Evolutionary conservation across 1,284 basidiomycete genomes (phyloP).

Genomic region (Pisolithus thermaeus): DNA sequence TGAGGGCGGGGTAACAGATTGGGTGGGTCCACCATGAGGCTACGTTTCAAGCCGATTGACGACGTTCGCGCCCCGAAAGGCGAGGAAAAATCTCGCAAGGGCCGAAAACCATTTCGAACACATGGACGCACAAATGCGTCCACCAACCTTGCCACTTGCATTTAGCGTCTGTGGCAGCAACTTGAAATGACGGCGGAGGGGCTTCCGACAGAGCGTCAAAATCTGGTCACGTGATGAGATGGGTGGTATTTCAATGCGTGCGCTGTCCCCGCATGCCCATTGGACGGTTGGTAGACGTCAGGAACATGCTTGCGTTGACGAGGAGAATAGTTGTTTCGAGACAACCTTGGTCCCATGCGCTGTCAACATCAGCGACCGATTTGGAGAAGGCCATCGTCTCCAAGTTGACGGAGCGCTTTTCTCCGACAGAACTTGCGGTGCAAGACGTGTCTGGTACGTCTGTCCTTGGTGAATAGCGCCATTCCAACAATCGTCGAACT

Average conservation of each 20-base stretch:
- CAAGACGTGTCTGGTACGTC: slow-evolving; percentile 83
- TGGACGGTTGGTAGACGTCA: neutral
- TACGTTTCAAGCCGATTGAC: slow-evolving; percentile 6
- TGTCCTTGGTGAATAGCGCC: neutral
- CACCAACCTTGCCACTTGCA: slow-evolving; percentile 8
- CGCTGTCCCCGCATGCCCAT: no score
- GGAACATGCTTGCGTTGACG: slow-evolving; percentile 18
- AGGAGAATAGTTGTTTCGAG: slow-evolving; percentile 21
- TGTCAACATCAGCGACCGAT: slow-evolving; percentile 19
- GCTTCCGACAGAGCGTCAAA: neutral
- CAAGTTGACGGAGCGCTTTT: slow-evolving; percentile 71
- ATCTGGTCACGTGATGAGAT: neutral
- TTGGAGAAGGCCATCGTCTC: slow-evolving; percentile 49
- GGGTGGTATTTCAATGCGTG: no score
- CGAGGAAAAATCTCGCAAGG: neutral
- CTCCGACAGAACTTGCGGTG: slow-evolving; percentile 72
- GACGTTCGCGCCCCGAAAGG: slow-evolving; percentile 6
- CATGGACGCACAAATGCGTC: slow-evolving; percentile 13
- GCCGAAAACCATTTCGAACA: slow-evolving; percentile 4
- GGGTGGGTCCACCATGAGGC: slow-evolving; percentile 1
- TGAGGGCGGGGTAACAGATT: slow-evolving; percentile 3
- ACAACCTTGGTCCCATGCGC: slow-evolving; percentile 9
- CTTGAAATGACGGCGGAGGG: neutral
- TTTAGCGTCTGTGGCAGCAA: slow-evolving; percentile 3
- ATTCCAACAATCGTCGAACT: neutral